A percentile compares a stretch with the other conserved stretches of the same genome.
phyloP scores from a whole-genome alignment of 23 red algal species.

The Gracilaria gracilis region DNA sequence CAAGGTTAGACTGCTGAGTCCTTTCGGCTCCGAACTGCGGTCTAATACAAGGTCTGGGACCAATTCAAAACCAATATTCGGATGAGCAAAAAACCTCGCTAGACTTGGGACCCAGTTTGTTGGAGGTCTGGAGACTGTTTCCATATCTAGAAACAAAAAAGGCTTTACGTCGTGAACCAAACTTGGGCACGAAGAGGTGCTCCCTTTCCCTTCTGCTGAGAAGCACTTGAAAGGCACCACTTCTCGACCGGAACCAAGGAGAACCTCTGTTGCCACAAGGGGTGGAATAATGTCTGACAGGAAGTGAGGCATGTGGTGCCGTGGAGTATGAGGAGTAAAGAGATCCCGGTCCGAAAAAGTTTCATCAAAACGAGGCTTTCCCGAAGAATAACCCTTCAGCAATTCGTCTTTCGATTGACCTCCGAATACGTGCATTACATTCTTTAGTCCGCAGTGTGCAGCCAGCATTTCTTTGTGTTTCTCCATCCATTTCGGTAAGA shows the following conservation, averaged over 20 bases:
- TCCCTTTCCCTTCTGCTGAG: background rate
- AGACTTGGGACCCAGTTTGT: conserved; percentile 58
- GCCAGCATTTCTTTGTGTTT: conserved; percentile 24
- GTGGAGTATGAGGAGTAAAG: conserved; percentile 30
- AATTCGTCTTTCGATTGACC: background rate
- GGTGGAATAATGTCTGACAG: conserved; percentile 69
- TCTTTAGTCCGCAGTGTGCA: conserved; percentile 47
- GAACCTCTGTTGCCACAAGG: conserved; percentile 55
- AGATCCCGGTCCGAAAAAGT: conserved; percentile 63
- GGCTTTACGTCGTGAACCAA: conserved; percentile 44
- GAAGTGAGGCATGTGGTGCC: conserved; percentile 87
- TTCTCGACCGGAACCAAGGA: conserved; percentile 60
- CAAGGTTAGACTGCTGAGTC: background rate
- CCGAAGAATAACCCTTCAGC: background rate
- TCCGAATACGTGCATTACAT: conserved; percentile 36
- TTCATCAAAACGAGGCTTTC: conserved; percentile 9
- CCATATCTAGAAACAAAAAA: conserved; percentile 35
- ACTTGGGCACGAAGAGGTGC: background rate
- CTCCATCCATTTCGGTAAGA: conserved; percentile 79
- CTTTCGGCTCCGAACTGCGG: background rate
- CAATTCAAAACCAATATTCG: conserved; percentile 48
- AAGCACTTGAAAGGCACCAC: conserved; percentile 26
- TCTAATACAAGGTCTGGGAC: background rate
- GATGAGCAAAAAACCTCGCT: conserved; percentile 57
- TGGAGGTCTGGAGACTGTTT: conserved; percentile 22